Base-by-base conservation (phyloP, 176 grass and related monocot genomes). In the Hyparrhenia diplandra region DNA sequence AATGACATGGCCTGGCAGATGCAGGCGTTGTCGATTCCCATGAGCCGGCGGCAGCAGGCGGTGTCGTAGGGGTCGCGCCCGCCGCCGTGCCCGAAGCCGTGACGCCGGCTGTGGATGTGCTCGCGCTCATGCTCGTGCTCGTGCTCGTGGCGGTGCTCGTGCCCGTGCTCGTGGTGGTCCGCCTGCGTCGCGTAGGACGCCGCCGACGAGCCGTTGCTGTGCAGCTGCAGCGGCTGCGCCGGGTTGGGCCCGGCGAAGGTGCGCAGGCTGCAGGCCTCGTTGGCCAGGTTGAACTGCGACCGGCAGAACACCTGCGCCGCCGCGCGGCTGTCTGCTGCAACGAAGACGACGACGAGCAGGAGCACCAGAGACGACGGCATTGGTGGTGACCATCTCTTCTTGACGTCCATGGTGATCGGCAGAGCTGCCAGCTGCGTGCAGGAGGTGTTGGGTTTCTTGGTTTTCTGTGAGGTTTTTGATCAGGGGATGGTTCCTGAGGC, bases 11-110 rank as follows among this genome's bases (percentile, higher is more conserved):
- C 64, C 66, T 92, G 88, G 73, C 93, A 96, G 83, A 96, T 84
- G 84, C 93, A 96, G 11, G 85, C 88, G 63, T 89, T 86, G 69
- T 96, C 88, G 35, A 93, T 84, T 51, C 91, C 85, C 82, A 80
- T 86, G 20, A 96, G 90, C 3, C 93, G 85, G 10, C 90, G 82
- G 90, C 93, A 96, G 73, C 93, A 96, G 16, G 87, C 90, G 8
- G 93, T 88, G 84, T 92, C 90, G 77, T 87, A 84, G 8, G 92
- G 92, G 89, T 39, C 90, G 72, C n/a, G n/a, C 2, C 67, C 41
- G 21, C 77, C 80, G 31, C 64, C 49, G 3, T 80, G 39, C 2
- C 52, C 46, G 11, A 37, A 46, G 0, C 64, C 45, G 55, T 64
- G 77, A 41, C 61, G 76, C 41, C 76, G 61, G 61, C 42, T 49